These are phyloP conservation scores for Bathelium albidoporum DNA, from an alignment of 495 filamentous ascomycete species.

Conservation along the genomic window DNA sequence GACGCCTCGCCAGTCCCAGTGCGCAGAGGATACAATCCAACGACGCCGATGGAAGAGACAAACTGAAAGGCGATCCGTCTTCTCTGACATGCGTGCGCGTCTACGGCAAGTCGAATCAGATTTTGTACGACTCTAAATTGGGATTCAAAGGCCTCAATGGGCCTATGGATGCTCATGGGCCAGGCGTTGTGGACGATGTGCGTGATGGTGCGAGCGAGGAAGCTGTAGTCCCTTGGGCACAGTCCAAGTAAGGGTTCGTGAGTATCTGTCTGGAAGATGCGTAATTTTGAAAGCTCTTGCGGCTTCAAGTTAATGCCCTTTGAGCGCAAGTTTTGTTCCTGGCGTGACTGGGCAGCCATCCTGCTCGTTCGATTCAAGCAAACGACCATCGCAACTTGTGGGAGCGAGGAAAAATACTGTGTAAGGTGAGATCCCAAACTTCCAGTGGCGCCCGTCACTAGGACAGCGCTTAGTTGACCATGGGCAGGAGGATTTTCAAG, in stretches of 20 bases:
- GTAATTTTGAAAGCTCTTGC: background rate
- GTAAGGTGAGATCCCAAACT: slow-evolving; percentile 50
- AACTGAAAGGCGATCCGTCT: no score
- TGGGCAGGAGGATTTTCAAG: no score
- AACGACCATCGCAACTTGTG: slow-evolving; percentile 38
- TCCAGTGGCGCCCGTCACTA: slow-evolving; percentile 52
- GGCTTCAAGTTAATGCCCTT: background rate
- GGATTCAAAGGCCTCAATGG: slow-evolving; percentile 1
- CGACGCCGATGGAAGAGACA: background rate
- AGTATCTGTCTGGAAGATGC: background rate
- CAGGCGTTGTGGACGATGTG: slow-evolving; percentile 9
- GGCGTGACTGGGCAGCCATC: background rate
- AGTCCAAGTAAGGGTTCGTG: slow-evolving; percentile 2
- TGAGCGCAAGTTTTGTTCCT: background rate
- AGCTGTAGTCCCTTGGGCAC: background rate
- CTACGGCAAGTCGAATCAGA: background rate
- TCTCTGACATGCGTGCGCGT: no score
- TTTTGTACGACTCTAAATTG: background rate
- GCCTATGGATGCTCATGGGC: slow-evolving; percentile 4
- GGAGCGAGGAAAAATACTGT: slow-evolving; percentile 30
- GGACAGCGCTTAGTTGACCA: no score
- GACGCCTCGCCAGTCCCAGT: background rate
- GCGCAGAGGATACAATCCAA: background rate
- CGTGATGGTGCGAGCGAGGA: background rate
- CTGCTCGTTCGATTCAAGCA: slow-evolving; percentile 42